Base-by-base conservation (phyloP, 2,329 filamentous ascomycete species). In the Passalora sequoiae region DNA sequence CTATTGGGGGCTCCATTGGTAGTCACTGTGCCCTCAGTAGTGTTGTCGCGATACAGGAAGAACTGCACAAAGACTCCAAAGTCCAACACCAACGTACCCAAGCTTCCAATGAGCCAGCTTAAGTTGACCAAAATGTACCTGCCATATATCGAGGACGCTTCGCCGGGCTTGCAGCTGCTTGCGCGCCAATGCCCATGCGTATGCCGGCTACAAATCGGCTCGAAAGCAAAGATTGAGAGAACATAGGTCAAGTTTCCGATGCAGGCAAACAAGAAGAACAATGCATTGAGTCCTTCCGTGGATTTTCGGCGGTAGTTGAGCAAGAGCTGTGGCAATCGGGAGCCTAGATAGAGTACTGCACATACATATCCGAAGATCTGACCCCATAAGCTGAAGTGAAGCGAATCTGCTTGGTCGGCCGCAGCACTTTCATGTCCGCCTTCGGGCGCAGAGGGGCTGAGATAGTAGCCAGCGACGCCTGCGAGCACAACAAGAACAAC, bases 191-290 rank as follows among this genome's bases (percentile, higher is more conserved):
- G 56, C 2, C 62, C 60, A 29, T 59, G 61, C 10, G 48, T 51
- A 33, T 59, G 56, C 29, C 59, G 47, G 28, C 62, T 62, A 54
- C 87, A 94, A 21, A 76, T 70, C 0, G 89, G 87, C 46, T 89
- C 86, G 60, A 89, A 97, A 1, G 89, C 89, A 51, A 97, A 76
- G 55, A 98, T 97, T 27, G 84, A 89, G 27, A 95, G 71, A 13
- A 96, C 89, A 60, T 94, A 97, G 0, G 89, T 96, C 53, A 95
- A 66, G 64, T 98, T 98, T 2, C 92, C 92, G 4, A 97, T 79
- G 62, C 91, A 97, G 4, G 92, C 92, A 63, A 98, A 97, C 16
- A 97, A 73, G 70, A 97, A 97, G 69, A 97, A 98, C 8, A 97
- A 76, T 69, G 96, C 81, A 53, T 86, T 91, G 15, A 98, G 83